phyloP scores from a whole-genome alignment of 1,284 basidiomycete species.

The Puccinia hordei region DNA sequence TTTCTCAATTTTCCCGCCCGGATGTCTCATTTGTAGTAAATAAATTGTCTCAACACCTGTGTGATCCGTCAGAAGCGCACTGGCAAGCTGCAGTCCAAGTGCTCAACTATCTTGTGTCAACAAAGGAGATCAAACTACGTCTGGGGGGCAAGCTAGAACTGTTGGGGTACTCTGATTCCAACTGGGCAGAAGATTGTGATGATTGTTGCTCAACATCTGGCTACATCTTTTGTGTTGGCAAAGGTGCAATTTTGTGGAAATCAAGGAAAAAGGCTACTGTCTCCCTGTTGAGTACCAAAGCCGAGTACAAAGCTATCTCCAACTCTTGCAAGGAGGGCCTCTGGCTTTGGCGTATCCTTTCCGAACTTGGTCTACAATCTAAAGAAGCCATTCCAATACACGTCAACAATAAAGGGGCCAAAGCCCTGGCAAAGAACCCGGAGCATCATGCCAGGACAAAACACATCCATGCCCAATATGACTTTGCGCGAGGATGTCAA shows the following conservation, averaged over 20 bases:
- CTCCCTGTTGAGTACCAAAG: not conserved
- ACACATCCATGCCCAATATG: too few relatives aligned
- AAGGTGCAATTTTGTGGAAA: constrained; percentile 2
- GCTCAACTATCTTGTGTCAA: not conserved
- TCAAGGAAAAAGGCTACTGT: not conserved
- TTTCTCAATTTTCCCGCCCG: not conserved
- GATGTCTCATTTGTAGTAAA: not conserved
- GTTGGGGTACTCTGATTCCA: not conserved
- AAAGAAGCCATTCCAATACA: too few relatives aligned
- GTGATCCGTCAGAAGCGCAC: not conserved
- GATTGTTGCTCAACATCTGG: not conserved
- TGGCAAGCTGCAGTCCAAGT: not conserved
- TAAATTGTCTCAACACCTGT: not conserved
- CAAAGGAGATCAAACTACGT: not conserved
- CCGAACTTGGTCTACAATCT: not conserved
- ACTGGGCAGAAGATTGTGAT: constrained; percentile 17
- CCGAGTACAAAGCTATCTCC: not conserved
- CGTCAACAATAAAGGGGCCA: too few relatives aligned
- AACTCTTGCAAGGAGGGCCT: constrained; percentile 14
- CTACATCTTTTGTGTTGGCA: not conserved
- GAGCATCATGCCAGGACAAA: too few relatives aligned
- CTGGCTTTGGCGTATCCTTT: not conserved
- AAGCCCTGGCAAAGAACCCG: too few relatives aligned
- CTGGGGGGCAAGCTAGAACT: not conserved
- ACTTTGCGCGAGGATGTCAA: too few relatives aligned